Evolutionary conservation across 2,329 filamentous ascomycete species (phyloP).

Genomic region (Botrytis fabae): DNA sequence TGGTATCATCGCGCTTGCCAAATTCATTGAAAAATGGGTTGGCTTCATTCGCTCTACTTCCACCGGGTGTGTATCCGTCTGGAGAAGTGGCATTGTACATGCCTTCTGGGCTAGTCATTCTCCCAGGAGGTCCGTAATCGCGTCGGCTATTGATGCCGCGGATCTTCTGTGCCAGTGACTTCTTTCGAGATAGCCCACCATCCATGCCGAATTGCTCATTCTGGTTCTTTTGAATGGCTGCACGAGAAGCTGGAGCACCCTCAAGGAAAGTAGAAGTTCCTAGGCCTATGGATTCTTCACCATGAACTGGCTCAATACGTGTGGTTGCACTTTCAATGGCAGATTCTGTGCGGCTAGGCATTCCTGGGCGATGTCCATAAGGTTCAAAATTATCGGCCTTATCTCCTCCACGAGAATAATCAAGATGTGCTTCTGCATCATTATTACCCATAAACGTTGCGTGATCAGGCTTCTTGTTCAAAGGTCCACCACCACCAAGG

Average conservation of each 20-base stretch:
- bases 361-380: constrained; percentile 43
- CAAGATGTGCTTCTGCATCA: constrained; percentile 71
- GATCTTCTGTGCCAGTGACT: constrained; percentile 90
- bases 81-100: constrained; percentile 43
- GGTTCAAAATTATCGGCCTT: constrained; percentile 46
- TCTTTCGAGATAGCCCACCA: constrained; percentile 81
- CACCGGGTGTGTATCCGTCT: constrained; percentile 41
- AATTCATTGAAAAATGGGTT: constrained; percentile 89
- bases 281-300: constrained; percentile 77
- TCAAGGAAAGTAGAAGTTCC: constrained; percentile 96
- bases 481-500: constrained; percentile 80
- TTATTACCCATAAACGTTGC: constrained; percentile 80
- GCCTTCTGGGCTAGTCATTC: constrained; percentile 58
- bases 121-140: constrained; percentile 58
- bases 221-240: constrained; percentile 74
- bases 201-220: constrained; percentile 56
- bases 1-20: constrained; percentile 59
- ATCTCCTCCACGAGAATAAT: constrained; percentile 58
- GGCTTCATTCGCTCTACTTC: constrained; percentile 48
- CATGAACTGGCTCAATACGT: constrained; percentile 73
- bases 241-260: constrained; percentile 81
- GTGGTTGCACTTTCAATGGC: constrained; percentile 67
- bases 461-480: constrained; percentile 80
- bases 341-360: constrained; percentile 26
- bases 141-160: constrained; percentile 76